These are phyloP conservation scores for Fraxinus greggii DNA, from an alignment of 305 asterid genomes.

Conservation along the genomic window DNA sequence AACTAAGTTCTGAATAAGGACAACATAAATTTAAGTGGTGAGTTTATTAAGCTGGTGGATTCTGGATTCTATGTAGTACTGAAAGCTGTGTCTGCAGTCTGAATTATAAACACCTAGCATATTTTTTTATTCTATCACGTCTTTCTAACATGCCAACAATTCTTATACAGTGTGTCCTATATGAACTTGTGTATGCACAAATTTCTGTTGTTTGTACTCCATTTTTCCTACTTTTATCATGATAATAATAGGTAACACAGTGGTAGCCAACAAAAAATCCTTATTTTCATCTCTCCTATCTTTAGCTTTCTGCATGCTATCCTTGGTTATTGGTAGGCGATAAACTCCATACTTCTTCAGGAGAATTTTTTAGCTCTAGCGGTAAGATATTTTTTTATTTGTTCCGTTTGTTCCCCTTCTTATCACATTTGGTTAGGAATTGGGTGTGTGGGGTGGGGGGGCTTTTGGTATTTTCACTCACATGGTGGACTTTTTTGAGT, in stretches of 20 bases:
- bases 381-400: background rate
- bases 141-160: background rate
- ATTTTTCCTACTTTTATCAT: background rate
- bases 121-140: background rate
- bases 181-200: background rate
- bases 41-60: background rate
- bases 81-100: background rate
- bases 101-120: background rate
- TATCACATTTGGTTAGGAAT: background rate
- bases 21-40: background rate
- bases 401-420: background rate
- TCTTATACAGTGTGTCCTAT: background rate
- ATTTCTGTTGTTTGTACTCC: background rate
- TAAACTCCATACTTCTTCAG: background rate
- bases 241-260: background rate
- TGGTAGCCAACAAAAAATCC: background rate
- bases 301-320: background rate
- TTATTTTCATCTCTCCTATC: background rate
- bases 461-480: background rate
- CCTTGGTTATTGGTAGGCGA: background rate
- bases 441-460: background rate
- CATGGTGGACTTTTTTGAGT: conserved; percentile 14
- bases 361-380: background rate
- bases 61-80: background rate
- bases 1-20: background rate